Conservation (phyloP, 345 rosid species). For the Camelina laxa region DNA sequence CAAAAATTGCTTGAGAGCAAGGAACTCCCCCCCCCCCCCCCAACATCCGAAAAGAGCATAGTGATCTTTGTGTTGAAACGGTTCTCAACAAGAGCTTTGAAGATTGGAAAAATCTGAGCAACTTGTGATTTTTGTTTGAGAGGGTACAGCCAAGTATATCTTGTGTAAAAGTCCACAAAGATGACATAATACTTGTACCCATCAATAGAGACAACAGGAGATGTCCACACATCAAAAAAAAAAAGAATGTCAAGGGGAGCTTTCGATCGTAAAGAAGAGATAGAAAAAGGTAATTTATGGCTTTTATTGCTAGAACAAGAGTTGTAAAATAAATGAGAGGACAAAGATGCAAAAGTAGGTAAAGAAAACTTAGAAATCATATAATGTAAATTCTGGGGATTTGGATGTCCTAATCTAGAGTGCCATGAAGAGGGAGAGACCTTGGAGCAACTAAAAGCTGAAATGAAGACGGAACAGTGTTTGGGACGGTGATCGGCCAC, state of each 20-base stretch:
- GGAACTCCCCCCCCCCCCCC: background rate
- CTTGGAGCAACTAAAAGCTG: too few relatives aligned
- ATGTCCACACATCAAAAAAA: background rate
- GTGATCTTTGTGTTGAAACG: background rate
- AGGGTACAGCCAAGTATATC: background rate
- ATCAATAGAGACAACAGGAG: background rate
- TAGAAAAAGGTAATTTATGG: background rate
- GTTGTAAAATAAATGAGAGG: too few relatives aligned
- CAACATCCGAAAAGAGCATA: background rate
- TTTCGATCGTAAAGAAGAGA: background rate
- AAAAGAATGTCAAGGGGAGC: background rate
- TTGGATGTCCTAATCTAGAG: too few relatives aligned
- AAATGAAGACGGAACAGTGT: too few relatives aligned
- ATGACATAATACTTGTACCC: background rate
- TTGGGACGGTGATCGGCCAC: background rate
- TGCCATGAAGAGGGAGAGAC: too few relatives aligned
- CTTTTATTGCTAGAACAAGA: background rate
- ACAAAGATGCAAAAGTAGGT: too few relatives aligned
- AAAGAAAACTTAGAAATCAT: too few relatives aligned
- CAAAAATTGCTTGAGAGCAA: background rate
- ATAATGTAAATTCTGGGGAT: too few relatives aligned
- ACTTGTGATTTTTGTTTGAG: background rate
- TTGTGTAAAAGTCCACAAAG: background rate
- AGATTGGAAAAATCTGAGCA: background rate
- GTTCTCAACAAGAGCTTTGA: background rate